Evolutionary conservation across 108 stramenopile genomes (phyloP), one percentile per base, ranked within the genome.

Genomic region (Nitzschia inconspicua): DNA sequence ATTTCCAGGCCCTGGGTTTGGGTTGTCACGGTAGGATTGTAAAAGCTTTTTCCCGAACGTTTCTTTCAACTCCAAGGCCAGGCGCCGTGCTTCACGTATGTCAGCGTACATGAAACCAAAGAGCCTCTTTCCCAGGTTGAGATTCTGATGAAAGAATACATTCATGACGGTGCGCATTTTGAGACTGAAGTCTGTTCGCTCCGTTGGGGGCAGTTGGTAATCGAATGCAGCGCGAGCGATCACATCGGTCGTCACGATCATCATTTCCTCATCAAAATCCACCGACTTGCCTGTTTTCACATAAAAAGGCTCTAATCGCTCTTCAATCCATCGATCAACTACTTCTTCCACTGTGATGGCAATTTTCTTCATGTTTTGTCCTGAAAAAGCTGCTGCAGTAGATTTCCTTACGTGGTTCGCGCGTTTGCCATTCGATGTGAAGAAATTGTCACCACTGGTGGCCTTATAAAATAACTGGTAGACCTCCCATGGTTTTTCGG

Each of bases 181-280:
- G 20, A 19, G n/a, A 6, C n/a, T 19, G 6, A 46, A 46, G 6
- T n/a, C 16, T 16, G n/a, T n/a, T n/a, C n/a, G n/a, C 44, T 46
- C 44, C 18, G n/a, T 19, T 7, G 14, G 8, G n/a, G 44, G 6
- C 7, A 46, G 7, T 6, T n/a, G 7, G 16, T 46, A n/a, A 7
- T 46, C 44, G 20, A 46, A 46, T 9, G 18, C 44, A 46, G 20
- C 44, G 5, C 20, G 44, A 46, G 44, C n/a, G 16, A 46, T 46
- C 44, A 46, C 44, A 19, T 46, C 16, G 7, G 44, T 19, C n/a
- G 44, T 46, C 44, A 46, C 6, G 10, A 46, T 46, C 44, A 46
- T 46, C 44, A 46, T 46, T n/a, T 46, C 44, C n/a, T 46, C 18
- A 16, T 46, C 44, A 6, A 46, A 19, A 16, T 46, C 44, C 6